These are phyloP conservation scores for Vigna unguiculata DNA, from an alignment of 306 rosid genomes.

Conservation along the genomic window DNA sequence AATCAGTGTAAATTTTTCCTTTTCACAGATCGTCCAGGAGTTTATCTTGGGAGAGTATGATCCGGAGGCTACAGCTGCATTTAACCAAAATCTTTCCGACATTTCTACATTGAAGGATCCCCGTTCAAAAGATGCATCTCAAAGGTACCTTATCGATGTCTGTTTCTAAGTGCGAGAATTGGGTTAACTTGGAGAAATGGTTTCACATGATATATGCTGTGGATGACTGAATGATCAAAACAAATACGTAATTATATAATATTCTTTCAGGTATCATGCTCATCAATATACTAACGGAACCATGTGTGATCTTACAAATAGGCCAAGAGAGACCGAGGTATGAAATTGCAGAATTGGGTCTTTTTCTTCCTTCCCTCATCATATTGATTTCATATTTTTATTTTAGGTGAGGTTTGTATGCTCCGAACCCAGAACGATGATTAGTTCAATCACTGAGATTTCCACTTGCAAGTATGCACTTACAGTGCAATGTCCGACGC, in stretches of 20 bases:
- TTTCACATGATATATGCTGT: constrained; percentile 9
- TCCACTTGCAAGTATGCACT: constrained; percentile 98
- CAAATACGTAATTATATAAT: constrained; percentile 30
- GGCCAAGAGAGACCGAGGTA: constrained; percentile 95
- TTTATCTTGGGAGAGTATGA: constrained; percentile 84
- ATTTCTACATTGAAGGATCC: constrained; percentile 90
- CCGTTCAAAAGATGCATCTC: constrained; percentile 93
- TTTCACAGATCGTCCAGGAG: constrained; percentile 76
- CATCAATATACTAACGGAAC: constrained; percentile 96
- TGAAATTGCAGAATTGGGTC: constrained; percentile 24
- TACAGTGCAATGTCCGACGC: constrained; percentile 82
- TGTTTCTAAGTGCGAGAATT: constrained; percentile 15
- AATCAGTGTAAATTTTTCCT: constrained; percentile 32
- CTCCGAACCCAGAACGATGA: constrained; percentile 82
- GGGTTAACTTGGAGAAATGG: constrained; percentile 26
- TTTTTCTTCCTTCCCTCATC: constrained; percentile 25
- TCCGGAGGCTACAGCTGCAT: constrained; percentile 81
- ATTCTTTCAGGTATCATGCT: constrained; percentile 76
- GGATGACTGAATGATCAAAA: constrained; percentile 20
- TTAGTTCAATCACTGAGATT: constrained; percentile 90
- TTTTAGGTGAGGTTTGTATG: constrained; percentile 94
- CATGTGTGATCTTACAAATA: constrained; percentile 85
- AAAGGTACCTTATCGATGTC: constrained; percentile 60
- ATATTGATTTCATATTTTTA: constrained; percentile 29
- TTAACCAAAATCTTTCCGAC: constrained; percentile 85